Evolutionary conservation across 2,329 filamentous ascomycete genomes (phyloP).

Genomic region (Colletotrichum sp.): DNA sequence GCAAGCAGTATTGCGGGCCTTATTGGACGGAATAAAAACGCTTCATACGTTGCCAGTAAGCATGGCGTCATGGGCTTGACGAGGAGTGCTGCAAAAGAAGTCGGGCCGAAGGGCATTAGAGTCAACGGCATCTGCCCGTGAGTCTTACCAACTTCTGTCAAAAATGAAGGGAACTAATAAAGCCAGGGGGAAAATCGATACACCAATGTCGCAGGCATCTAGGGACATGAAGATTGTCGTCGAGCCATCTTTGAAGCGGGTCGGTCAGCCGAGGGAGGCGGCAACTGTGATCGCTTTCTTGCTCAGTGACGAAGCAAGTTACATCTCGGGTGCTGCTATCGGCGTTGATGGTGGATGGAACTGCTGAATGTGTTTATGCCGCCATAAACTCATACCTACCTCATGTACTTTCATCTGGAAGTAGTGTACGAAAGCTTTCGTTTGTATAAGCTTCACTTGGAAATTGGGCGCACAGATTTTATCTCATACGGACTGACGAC

Average conservation of each 20-base stretch:
- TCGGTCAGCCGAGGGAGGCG: conserved; percentile 31
- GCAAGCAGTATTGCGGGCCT: conserved; percentile 46
- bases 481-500: background rate
- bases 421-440: background rate
- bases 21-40: conserved; percentile 34
- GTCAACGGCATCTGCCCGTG: conserved; percentile 34
- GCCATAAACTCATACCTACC: background rate
- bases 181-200: conserved; percentile 30
- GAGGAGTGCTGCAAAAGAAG: conserved; percentile 33
- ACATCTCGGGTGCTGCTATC: background rate
- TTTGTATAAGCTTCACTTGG: background rate
- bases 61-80: conserved; percentile 35
- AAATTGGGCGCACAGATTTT: background rate
- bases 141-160: background rate
- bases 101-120: conserved; percentile 26
- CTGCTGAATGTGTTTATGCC: background rate
- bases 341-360: background rate
- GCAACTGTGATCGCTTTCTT: conserved; percentile 26
- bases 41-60: conserved; percentile 33
- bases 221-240: conserved; percentile 13
- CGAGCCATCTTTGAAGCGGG: conserved; percentile 25
- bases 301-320: background rate
- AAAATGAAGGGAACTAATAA: background rate
- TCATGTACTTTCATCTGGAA: background rate
- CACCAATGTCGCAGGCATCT: conserved; percentile 29